Conservation (phyloP, 2,329 filamentous ascomycete species). For the Clarireedia hainanense region DNA sequence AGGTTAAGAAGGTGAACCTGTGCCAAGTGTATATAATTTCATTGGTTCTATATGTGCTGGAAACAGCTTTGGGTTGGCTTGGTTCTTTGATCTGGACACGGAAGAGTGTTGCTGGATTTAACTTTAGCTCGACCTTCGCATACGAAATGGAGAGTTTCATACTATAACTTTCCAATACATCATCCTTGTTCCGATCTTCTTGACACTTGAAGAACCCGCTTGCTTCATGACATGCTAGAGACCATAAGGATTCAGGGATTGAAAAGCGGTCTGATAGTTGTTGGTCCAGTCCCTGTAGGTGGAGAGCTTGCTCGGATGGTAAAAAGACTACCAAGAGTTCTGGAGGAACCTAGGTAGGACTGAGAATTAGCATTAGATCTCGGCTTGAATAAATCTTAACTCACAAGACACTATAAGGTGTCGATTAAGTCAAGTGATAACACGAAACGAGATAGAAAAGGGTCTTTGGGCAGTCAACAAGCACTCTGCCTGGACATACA, state of each 20-base stretch:
- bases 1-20: constrained; percentile 1
- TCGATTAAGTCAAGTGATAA: no score
- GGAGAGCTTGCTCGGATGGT: not conserved
- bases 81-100: not conserved
- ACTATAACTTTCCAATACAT: not conserved
- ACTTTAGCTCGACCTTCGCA: not conserved
- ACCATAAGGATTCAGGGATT: not conserved
- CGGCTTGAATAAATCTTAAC: no score
- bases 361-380: no score
- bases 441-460: no score
- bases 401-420: no score
- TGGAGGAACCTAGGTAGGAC: no score
- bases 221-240: not conserved
- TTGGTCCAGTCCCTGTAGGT: not conserved
- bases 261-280: not conserved
- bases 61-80: not conserved
- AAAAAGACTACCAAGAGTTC: not conserved
- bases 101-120: not conserved
- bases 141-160: not conserved
- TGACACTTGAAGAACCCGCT: not conserved
- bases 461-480: no score
- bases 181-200: not conserved
- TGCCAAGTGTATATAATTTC: not conserved
- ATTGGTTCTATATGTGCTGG: not conserved
- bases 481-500: no score